phyloP scores from a whole-genome alignment of 306 rosid species.

The Ceratonia siliqua region DNA sequence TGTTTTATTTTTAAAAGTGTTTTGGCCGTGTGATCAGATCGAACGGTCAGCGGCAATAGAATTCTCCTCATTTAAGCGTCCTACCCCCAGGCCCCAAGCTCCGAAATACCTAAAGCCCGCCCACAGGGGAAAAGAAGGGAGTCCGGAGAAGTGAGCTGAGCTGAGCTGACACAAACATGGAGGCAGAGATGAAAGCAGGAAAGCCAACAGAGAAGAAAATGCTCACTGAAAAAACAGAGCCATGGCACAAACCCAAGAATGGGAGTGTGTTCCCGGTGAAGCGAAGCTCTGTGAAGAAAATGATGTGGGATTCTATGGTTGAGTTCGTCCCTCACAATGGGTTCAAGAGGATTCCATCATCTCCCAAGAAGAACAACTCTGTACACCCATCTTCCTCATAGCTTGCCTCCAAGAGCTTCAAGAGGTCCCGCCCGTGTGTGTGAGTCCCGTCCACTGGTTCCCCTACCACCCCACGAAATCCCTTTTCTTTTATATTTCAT shows the following conservation, averaged over 20 bases:
- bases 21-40: no score
- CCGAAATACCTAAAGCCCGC: neutral
- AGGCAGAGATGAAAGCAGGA: constrained; percentile 14
- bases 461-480: no score
- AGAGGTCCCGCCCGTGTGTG: no score
- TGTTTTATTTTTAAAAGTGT: no score
- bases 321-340: no score
- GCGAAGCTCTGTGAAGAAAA: constrained; percentile 30
- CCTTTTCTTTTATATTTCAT: no score
- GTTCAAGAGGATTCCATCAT: no score
- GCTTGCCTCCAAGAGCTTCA: no score
- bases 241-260: constrained; percentile 29
- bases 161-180: constrained; percentile 1
- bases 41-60: no score
- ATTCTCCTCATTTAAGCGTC: neutral
- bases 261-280: constrained; percentile 39
- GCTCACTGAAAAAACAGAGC: constrained; percentile 9
- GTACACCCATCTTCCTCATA: no score
- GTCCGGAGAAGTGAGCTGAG: neutral
- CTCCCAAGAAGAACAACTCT: no score
- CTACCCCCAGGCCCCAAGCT: neutral
- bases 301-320: constrained; percentile 19
- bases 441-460: no score
- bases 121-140: neutral
- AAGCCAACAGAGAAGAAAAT: neutral